These are phyloP conservation scores for Alternaria gaisen DNA, from an alignment of 2,329 filamentous ascomycete genomes.

Conservation along the genomic window DNA sequence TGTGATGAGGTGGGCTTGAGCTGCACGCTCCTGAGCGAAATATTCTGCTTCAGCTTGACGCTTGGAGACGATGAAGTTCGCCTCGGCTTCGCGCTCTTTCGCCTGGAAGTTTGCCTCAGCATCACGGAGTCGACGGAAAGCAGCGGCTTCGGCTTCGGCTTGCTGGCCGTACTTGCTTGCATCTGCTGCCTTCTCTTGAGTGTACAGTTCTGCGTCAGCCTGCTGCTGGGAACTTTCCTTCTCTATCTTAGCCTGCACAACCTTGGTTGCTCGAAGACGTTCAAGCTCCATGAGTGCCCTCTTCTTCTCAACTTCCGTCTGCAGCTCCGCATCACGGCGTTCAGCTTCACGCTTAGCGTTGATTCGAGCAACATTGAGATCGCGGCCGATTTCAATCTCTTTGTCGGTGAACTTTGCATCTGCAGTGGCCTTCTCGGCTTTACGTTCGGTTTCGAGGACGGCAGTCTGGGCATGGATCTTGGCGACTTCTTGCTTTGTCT, in stretches of 20 bases:
- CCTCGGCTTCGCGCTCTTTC: conserved; percentile 56
- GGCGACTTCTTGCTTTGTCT: conserved; percentile 84
- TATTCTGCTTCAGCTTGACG: conserved; percentile 52
- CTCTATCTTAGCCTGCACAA: conserved; percentile 77
- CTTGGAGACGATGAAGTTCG: conserved; percentile 59
- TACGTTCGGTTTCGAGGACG: conserved; percentile 83
- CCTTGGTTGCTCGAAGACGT: conserved; percentile 77
- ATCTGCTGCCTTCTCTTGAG: conserved; percentile 62
- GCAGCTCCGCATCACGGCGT: conserved; percentile 79
- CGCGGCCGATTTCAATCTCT: conserved; percentile 75
- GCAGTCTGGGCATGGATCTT: conserved; percentile 89
- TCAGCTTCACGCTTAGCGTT: conserved; percentile 77
- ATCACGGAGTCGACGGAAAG: conserved; percentile 51
- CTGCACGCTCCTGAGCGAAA: conserved; percentile 59
- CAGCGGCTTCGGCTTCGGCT: conserved; percentile 65
- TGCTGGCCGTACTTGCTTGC: conserved; percentile 67
- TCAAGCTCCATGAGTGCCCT: conserved; percentile 83
- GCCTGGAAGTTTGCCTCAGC: conserved; percentile 56
- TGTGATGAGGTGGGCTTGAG: conserved; percentile 67
- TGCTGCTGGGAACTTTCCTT: conserved; percentile 74
- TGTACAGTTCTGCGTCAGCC: conserved; percentile 65
- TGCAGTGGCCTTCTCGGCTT: conserved; percentile 80
- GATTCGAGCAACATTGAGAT: conserved; percentile 79
- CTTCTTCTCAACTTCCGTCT: conserved; percentile 79
- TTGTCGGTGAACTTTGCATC: conserved; percentile 78